Base-by-base conservation (phyloP, 192 early-diverging fungal genomes). In the Chytriomyces sp. region DNA sequence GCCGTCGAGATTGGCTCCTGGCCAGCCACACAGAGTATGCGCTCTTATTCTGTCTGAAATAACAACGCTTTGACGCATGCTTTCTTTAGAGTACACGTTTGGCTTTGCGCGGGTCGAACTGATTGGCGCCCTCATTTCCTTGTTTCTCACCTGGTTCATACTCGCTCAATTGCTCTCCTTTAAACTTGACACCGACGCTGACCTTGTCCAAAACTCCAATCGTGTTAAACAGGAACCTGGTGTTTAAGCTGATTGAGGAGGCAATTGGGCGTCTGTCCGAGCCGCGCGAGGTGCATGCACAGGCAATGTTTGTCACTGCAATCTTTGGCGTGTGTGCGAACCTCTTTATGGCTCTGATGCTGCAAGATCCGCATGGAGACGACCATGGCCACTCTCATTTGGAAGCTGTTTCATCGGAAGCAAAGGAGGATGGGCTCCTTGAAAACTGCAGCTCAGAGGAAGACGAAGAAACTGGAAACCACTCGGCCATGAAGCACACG, bases 71-170 rank as follows among this genome's bases (percentile, higher is more conserved):
- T 57, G 5, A 13, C 20, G 53, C 53, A 9, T 28, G 13, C 48
- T 81, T 49, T 18, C 48, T 46, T 28, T n/a, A 73, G 71, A n/a
- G 45, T 73, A 73, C 60, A 73, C 71, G 45, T 94, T 88, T 79
- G 92, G 92, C 44, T 93, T 87, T 50, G 86, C 92, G 63, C 86
- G 92, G 45, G 91, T 90, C 24, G 91, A 94, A 72, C 90, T 94
- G 20, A 75, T 94, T 49, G 92, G 91, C 45, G 92, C 92, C 9
- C 81, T 94, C 7, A 66, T 85, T 50, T 93, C 92, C 18, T 87
- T 91, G 50, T 82, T 91, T 13, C 77, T 92, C 20, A 92, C 93
- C 49, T 94, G 92, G 92, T 78, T 35, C 35, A 35, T 91, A 0
- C 67, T 4, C 35, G 2, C 4, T 70, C 26, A 50, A 35, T 35